These are phyloP conservation scores for Gonapodya sp. DNA, from an alignment of 192 early-diverging fungal species.

Conservation along the genomic window DNA sequence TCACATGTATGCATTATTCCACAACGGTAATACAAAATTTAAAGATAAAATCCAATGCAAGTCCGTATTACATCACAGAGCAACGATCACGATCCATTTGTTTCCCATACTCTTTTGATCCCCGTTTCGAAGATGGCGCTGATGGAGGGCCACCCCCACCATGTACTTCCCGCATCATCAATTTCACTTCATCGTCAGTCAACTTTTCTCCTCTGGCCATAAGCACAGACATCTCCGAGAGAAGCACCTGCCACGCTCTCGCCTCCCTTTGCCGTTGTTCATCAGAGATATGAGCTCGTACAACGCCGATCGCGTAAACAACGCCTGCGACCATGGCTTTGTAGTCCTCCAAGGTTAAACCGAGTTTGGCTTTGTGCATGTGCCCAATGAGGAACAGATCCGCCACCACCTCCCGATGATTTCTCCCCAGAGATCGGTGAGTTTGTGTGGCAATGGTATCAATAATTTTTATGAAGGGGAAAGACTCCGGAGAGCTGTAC, in stretches of 20 bases:
- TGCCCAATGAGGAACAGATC: not conserved
- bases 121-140: not conserved
- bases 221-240: not conserved
- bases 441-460: not conserved
- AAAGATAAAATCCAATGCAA: too few species aligned
- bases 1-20: too few species aligned
- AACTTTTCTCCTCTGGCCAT: not conserved
- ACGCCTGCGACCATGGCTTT: not conserved
- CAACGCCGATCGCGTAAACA: not conserved
- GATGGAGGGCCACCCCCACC: not conserved
- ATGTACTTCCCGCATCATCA: not conserved
- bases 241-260: not conserved
- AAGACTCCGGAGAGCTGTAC: not conserved
- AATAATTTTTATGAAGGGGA: not conserved
- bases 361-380: not conserved
- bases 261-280: not conserved
- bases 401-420: not conserved
- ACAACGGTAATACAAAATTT: too few species aligned
- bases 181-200: not conserved
- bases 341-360: not conserved
- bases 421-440: not conserved
- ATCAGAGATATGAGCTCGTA: not conserved
- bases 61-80: not conserved
- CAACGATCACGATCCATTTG: not conserved
- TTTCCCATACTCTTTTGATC: not conserved